Evolutionary conservation across 1,139 yeast genomes (phyloP).

Genomic region (Arxiozyma slooffiae): DNA sequence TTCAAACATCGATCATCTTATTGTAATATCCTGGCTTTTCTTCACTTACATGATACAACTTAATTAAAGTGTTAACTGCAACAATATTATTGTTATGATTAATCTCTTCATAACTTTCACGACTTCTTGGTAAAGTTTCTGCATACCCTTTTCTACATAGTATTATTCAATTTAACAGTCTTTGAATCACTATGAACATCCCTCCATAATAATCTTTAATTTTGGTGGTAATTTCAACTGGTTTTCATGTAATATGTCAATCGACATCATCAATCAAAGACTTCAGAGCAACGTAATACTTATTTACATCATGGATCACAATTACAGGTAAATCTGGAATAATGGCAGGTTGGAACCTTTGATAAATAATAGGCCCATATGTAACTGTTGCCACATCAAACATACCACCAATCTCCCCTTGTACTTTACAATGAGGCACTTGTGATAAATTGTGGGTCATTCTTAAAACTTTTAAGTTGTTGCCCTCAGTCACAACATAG

Average conservation of each 20-base stretch:
- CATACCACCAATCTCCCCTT: constrained; percentile 90
- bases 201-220: constrained; percentile 72
- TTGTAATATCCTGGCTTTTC: constrained; percentile 27
- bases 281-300: constrained; percentile 29
- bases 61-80: constrained; percentile 37
- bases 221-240: constrained; percentile 59
- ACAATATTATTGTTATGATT: constrained; percentile 55
- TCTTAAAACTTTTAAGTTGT: constrained; percentile 28
- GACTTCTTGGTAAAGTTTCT: constrained; percentile 42
- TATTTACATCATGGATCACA: constrained; percentile 11
- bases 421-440: constrained; percentile 86
- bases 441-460: constrained; percentile 74
- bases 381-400: constrained; percentile 95
- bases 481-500: constrained; percentile 35
- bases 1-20: constrained; percentile 23
- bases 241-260: constrained; percentile 51
- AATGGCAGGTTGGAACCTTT: constrained; percentile 53
- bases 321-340: constrained; percentile 36
- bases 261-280: constrained; percentile 37
- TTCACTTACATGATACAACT: constrained; percentile 18
- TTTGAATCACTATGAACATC: constrained; percentile 89
- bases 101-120: constrained; percentile 44
- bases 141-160: constrained; percentile 64
- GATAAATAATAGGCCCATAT: constrained; percentile 77
- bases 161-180: constrained; percentile 79